These are phyloP conservation scores for Stephania japonica DNA, from an alignment of 164 flowering plant genomes.

Conservation along the genomic window DNA sequence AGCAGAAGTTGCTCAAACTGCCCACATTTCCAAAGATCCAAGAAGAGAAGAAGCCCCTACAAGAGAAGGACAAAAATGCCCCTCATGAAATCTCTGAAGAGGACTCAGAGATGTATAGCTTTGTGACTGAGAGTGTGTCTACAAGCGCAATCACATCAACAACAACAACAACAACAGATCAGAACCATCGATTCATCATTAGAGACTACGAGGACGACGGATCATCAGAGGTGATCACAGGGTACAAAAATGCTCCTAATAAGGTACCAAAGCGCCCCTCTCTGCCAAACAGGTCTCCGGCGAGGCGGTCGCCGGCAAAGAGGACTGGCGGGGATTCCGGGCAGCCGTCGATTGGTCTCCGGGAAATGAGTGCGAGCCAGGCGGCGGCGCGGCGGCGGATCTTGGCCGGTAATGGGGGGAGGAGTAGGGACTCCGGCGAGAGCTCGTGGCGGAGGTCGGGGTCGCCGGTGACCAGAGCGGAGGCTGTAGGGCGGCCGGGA, in stretches of 20 bases:
- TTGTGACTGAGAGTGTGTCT: slow-evolving; percentile 34
- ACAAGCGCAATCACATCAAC: slow-evolving; percentile 22
- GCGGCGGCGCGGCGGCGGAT: slow-evolving; percentile 13
- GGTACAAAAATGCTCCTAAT: slow-evolving; percentile 15
- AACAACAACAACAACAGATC: slow-evolving; percentile 12
- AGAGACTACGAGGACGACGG: too few relatives aligned
- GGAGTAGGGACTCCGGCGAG: slow-evolving; percentile 28
- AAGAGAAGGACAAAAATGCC: not conserved
- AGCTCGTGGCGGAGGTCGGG: slow-evolving; percentile 42
- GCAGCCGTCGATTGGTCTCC: not conserved
- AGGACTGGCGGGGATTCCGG: slow-evolving; percentile 19
- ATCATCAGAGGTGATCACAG: too few relatives aligned
- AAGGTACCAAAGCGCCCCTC: slow-evolving; percentile 16
- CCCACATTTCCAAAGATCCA: not conserved
- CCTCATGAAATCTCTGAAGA: slow-evolving; percentile 8
- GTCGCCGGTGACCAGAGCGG: slow-evolving; percentile 34
- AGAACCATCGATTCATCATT: too few relatives aligned
- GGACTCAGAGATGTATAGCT: slow-evolving; percentile 36
- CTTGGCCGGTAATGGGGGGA: slow-evolving; percentile 7
- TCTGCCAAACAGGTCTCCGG: slow-evolving; percentile 10
- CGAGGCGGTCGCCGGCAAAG: slow-evolving; percentile 26
- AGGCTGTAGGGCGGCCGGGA: slow-evolving; percentile 13
- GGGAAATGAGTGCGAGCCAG: slow-evolving; percentile 12
- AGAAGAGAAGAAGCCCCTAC: not conserved
- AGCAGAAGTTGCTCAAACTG: not conserved